Evolutionary conservation across 441 rosid species (phyloP), one percentile per base, ranked within the genome.

Genomic region (Dalechampia spathulata): DNA sequence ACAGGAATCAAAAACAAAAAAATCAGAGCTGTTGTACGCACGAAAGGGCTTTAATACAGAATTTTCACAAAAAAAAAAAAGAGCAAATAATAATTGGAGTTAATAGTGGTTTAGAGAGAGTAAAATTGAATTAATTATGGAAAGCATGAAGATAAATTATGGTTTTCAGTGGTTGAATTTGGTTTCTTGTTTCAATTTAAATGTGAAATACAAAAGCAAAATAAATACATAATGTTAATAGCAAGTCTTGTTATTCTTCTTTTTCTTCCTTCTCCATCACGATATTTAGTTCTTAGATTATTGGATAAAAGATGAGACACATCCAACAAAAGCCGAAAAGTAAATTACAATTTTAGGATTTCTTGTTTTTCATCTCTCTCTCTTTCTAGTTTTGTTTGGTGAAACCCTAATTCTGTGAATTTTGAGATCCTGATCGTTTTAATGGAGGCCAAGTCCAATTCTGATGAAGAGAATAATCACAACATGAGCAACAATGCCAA

Each of bases 371-470:
- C n/a, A n/a, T n/a, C n/a, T n/a, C n/a, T n/a, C n/a, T n/a, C n/a
- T n/a, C n/a, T n/a, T n/a, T n/a, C n/a, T n/a, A n/a, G n/a, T n/a
- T n/a, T n/a, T n/a, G n/a, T n/a, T n/a, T n/a, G n/a, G n/a, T n/a
- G n/a, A 69, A 80, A 76, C 86, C 87, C 88, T 81, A 75, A 42
- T 52, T 55, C 49, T 61, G 34, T 36, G 19, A 52, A 28, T 49
- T 55, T 49, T 32, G 68, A 42, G 46, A 30, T 48, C 40, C 42
- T 32, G 55, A 55, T 30, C 38, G 57, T 2, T 11, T 13, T 8
- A 20, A 78, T 80, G 91, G 95, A 82, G 64, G 67, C 76, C 40
- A 83, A 76, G 74, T 82, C 90, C 2, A 83, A 79, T 37, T 83
- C 57, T 16, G 92, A 82, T 37, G 83, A 56, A 20, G 92, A 82